These are phyloP conservation scores for Luffa aegyptiaca DNA, from an alignment of 306 rosid genomes.

Conservation along the genomic window DNA sequence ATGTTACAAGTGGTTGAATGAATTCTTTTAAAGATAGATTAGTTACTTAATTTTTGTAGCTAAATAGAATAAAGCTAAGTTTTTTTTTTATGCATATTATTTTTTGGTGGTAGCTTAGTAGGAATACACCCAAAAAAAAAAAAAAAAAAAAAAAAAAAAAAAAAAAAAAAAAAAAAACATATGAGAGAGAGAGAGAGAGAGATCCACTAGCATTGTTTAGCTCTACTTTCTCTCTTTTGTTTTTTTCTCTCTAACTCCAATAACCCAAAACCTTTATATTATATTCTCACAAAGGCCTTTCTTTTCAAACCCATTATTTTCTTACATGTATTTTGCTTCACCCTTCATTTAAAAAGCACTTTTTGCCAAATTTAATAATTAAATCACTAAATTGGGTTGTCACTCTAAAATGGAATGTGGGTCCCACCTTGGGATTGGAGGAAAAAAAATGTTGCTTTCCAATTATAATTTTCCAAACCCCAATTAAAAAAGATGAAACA, in stretches of 20 bases:
- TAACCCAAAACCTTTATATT: background rate
- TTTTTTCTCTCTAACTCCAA: background rate
- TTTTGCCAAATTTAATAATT: background rate
- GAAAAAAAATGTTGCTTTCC: background rate
- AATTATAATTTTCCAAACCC: background rate
- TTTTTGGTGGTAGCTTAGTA: slow-evolving; percentile 3
- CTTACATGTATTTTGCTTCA: background rate
- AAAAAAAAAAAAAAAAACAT: background rate
- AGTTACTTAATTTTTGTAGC: background rate
- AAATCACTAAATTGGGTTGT: background rate
- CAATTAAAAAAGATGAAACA: background rate
- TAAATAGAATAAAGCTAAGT: slow-evolving; percentile 2
- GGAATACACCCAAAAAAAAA: background rate
- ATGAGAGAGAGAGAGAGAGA: background rate
- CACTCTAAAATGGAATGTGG: slow-evolving; percentile 3
- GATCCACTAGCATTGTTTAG: background rate
- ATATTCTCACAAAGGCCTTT: background rate
- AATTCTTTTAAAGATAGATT: background rate
- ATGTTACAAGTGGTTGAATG: background rate
- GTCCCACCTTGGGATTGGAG: background rate
- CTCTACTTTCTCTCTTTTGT: background rate
- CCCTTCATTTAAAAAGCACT: background rate
- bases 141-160: background rate
- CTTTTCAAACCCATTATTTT: background rate
- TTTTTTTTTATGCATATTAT: background rate